Percentiles rank a stretch among this genome's conserved stretches.
phyloP scores from a whole-genome alignment of 169 alveolate species.

The Cystoisospora suis region DNA sequence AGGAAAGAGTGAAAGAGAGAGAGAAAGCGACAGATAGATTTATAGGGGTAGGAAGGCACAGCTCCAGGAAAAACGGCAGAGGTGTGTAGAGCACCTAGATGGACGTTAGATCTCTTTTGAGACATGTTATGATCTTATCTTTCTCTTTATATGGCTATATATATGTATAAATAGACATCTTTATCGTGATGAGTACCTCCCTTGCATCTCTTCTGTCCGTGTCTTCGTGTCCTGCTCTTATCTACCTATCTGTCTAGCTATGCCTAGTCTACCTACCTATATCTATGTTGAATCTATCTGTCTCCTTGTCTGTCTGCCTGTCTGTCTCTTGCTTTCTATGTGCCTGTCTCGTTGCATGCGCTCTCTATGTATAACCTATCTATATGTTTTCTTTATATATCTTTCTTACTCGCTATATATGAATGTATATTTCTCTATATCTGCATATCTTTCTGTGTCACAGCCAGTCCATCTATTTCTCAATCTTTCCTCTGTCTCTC shows the following conservation, averaged over 20 bases:
- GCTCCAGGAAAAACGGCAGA: too few species aligned
- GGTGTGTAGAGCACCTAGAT: too few species aligned
- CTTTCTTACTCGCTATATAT: background rate
- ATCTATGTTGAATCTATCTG: background rate
- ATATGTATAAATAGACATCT: background rate
- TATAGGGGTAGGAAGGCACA: background rate
- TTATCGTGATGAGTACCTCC: background rate
- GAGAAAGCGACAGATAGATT: background rate
- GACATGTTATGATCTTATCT: too few species aligned
- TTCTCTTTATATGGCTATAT: background rate
- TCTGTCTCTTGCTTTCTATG: too few species aligned
- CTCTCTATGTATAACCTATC: background rate
- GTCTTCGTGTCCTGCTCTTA: too few species aligned
- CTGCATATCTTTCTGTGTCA: background rate
- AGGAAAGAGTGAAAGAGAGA: background rate
- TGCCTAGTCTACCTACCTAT: too few species aligned
- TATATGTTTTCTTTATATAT: too few species aligned
- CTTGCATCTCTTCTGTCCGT: background rate
- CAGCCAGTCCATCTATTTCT: background rate
- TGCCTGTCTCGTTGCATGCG: background rate
- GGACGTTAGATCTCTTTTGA: too few species aligned
- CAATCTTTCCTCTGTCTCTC: background rate
- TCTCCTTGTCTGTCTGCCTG: background rate
- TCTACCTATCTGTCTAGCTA: too few species aligned
- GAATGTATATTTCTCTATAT: background rate